Percentiles rank a stretch among this genome's conserved stretches.
Evolutionary conservation across 2,329 filamentous ascomycete species (phyloP).

Genomic region (Aureobasidium mangrovei): DNA sequence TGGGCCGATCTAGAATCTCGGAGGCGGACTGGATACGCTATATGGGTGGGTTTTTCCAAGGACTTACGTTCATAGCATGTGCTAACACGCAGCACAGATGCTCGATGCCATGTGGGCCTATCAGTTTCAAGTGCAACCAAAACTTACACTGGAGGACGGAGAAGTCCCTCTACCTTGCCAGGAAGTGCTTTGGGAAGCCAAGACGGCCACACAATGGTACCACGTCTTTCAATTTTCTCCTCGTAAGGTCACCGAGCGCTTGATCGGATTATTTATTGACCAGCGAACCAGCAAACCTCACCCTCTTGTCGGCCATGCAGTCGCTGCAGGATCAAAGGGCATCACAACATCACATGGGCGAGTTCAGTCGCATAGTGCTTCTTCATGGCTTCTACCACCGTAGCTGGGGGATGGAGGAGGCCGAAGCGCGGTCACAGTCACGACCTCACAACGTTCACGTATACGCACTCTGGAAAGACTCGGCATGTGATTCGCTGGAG

Average conservation of each 20-base stretch:
- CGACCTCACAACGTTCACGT: conserved; percentile 30
- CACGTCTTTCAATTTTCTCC: conserved; percentile 14
- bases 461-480: conserved; percentile 42
- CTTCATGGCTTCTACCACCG: conserved; percentile 44
- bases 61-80: not conserved
- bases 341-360: conserved; percentile 36
- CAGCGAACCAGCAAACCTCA: conserved; percentile 17
- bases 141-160: conserved; percentile 17
- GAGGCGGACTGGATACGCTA: conserved; percentile 19
- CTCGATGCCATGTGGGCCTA: conserved; percentile 21
- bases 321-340: conserved; percentile 43
- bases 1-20: conserved; percentile 18
- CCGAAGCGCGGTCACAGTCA: conserved; percentile 17
- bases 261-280: not conserved
- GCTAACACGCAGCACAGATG: conserved; percentile 8
- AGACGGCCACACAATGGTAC: conserved; percentile 20
- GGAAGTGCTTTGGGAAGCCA: conserved; percentile 22
- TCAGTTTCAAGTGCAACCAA: conserved; percentile 17
- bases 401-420: conserved; percentile 41
- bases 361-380: conserved; percentile 42
- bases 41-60: conserved; percentile 16
- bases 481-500: conserved; percentile 42
- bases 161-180: conserved; percentile 21
- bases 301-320: conserved; percentile 36
- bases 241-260: not conserved